Evolutionary conservation across 225 moss, liverwort and hornwort species (phyloP).

Genomic region (Bryum argenteum): DNA sequence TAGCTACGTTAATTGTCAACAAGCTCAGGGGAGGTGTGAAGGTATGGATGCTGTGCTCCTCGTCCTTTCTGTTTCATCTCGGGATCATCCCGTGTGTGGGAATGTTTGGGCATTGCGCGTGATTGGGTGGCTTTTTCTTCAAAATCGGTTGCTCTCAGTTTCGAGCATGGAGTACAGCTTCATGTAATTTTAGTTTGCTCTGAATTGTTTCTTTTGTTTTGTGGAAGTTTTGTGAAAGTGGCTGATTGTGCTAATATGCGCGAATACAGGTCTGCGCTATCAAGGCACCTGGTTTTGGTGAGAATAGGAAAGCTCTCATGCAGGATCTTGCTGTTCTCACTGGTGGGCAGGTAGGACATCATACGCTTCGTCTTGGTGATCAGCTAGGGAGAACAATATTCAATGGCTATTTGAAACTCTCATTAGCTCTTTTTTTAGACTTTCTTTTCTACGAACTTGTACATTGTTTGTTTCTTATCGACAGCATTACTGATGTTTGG

Average conservation of each 20-base stretch:
- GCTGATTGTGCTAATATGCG: constrained; percentile 7
- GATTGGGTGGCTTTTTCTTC: not conserved
- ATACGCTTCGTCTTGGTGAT: not conserved
- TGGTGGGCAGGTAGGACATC: constrained; percentile 76
- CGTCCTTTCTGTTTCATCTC: not conserved
- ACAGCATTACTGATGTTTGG: constrained; percentile 6
- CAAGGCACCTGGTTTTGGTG: constrained; percentile 97
- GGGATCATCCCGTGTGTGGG: not conserved
- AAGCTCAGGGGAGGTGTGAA: constrained; percentile 91
- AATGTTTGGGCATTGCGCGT: constrained; percentile 1
- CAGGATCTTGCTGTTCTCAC: constrained; percentile 92
- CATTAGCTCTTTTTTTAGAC: constrained; percentile 6
- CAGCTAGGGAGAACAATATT: not conserved
- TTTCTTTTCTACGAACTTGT: not conserved
- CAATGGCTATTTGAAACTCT: not conserved
- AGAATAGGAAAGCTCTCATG: constrained; percentile 83
- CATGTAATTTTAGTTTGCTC: not conserved
- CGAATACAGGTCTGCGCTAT: constrained; percentile 79
- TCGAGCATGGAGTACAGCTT: not conserved
- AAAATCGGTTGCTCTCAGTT: not conserved
- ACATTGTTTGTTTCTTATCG: not conserved
- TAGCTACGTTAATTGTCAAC: constrained; percentile 93
- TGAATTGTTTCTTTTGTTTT: not conserved
- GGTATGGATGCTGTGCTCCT: constrained; percentile 37
- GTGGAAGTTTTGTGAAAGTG: not conserved